These are phyloP conservation scores for Hemileccinum impolitum DNA, from an alignment of 768 basidiomycete genomes.

Conservation along the genomic window DNA sequence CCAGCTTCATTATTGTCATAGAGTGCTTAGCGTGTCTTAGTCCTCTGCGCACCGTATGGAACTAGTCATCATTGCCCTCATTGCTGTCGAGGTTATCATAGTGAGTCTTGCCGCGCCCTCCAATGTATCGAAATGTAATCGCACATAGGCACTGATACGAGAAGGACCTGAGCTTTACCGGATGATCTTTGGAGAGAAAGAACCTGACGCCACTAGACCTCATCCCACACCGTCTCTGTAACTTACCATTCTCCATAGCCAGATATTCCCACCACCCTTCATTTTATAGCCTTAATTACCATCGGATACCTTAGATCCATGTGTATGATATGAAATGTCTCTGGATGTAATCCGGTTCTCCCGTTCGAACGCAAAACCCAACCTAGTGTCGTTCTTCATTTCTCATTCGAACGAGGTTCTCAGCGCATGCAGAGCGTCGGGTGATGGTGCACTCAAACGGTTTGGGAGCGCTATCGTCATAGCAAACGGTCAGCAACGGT, in stretches of 20 bases:
- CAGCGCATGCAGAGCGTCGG: constrained; percentile 10
- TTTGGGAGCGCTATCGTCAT: constrained; percentile 18
- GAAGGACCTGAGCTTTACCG: constrained; percentile 77
- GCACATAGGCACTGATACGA: constrained; percentile 61
- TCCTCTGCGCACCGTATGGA: constrained; percentile 92
- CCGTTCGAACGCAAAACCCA: not conserved
- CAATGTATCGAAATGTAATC: not conserved
- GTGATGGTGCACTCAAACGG: constrained; percentile 24
- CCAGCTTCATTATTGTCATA: not conserved
- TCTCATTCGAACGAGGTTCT: constrained; percentile 16
- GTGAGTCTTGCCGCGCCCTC: constrained; percentile 41
- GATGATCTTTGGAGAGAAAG: constrained; percentile 34
- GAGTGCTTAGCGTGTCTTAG: constrained; percentile 36
- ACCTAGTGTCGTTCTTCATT: not conserved
- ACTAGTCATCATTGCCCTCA: constrained; percentile 89
- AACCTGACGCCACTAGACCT: not conserved
- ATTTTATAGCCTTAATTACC: constrained; percentile 5
- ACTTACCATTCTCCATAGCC: not conserved
- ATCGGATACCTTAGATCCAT: not conserved
- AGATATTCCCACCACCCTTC: constrained; percentile 3
- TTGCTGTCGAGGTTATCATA: constrained; percentile 92
- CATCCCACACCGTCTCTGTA: not conserved
- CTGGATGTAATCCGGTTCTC: not conserved
- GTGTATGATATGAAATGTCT: not conserved
- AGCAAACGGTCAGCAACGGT: not conserved